phyloP scores from a whole-genome alignment of 208 protist species.

The Crithidia bombi region DNA sequence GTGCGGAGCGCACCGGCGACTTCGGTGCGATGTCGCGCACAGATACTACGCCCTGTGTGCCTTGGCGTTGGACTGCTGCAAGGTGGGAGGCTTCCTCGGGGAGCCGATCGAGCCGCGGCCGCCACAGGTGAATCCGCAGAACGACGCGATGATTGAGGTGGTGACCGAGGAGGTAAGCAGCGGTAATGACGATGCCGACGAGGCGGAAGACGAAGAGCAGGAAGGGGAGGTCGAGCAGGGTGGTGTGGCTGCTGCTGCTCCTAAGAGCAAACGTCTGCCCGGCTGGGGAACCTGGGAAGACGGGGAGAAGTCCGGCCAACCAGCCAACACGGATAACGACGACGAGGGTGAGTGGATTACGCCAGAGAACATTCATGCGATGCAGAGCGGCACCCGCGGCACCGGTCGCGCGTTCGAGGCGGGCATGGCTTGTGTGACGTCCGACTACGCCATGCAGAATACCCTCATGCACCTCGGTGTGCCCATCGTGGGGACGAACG shows the following conservation, averaged over 20 bases:
- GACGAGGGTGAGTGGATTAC: conserved; percentile 93
- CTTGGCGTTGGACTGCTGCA: conserved; percentile 84
- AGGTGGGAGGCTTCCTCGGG: conserved; percentile 37
- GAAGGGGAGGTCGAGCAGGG: conserved; percentile 2
- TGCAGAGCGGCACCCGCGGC: conserved; percentile 22
- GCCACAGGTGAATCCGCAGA: conserved; percentile 58
- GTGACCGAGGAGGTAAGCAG: conserved; percentile 43
- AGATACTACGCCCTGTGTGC: conserved; percentile 91
- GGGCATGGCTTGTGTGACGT: conserved; percentile 92
- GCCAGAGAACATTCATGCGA: conserved; percentile 84
- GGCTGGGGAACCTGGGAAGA: conserved; percentile 47
- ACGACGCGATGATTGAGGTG: conserved; percentile 40
- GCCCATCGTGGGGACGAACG: conserved; percentile 83
- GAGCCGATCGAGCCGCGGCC: conserved; percentile 63
- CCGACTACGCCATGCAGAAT: conserved; percentile 97
- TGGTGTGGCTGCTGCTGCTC: neutral
- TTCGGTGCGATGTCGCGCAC: conserved; percentile 87
- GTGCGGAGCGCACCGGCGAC: conserved; percentile 91
- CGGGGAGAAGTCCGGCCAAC: conserved; percentile 34
- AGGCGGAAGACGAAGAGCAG: conserved; percentile 48
- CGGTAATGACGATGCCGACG: conserved; percentile 24
- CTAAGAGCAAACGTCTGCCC: conserved; percentile 13
- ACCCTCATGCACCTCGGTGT: conserved; percentile 92
- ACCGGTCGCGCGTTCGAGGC: conserved; percentile 57
- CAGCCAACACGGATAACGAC: conserved; percentile 42